Conservation (phyloP, 768 basidiomycete genomes). For the Macrocybe gigantea region DNA sequence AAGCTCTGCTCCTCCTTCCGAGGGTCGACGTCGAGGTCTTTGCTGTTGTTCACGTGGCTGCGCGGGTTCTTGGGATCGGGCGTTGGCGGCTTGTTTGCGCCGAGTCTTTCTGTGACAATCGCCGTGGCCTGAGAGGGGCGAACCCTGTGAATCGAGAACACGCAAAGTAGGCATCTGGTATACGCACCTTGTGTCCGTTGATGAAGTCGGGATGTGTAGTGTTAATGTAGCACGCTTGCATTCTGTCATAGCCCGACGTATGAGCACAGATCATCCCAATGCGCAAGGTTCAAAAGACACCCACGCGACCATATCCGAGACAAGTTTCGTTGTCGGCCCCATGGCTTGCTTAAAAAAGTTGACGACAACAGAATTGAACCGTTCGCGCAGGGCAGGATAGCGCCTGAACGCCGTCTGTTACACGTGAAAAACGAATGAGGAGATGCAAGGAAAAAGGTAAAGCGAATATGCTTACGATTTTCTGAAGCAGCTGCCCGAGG, state of each 20-base stretch:
- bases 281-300: slow-evolving; percentile 21
- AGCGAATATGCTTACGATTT: slow-evolving; percentile 60
- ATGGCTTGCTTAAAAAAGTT: slow-evolving; percentile 95
- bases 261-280: slow-evolving; percentile 1
- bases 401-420: slow-evolving; percentile 89
- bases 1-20: slow-evolving; percentile 91
- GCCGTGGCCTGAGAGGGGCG: slow-evolving; percentile 64
- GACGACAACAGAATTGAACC: slow-evolving; percentile 94
- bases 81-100: slow-evolving; percentile 62
- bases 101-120: slow-evolving; percentile 78
- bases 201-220: slow-evolving; percentile 99
- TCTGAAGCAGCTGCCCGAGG: slow-evolving; percentile 81
- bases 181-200: slow-evolving; percentile 78
- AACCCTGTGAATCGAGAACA: slow-evolving; percentile 1
- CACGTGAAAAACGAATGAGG: slow-evolving; percentile 2
- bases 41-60: slow-evolving; percentile 80
- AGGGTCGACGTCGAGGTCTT: slow-evolving; percentile 86
- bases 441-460: background rate
- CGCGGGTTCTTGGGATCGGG: slow-evolving; percentile 67
- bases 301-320: slow-evolving; percentile 86
- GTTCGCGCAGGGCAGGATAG: slow-evolving; percentile 93
- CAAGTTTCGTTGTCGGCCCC: slow-evolving; percentile 92
- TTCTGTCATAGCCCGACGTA: slow-evolving; percentile 36
- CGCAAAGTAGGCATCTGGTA: background rate
- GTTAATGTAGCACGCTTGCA: slow-evolving; percentile 99